A percentile compares a stretch with the other conserved stretches of the same genome.
Conservation (phyloP, 2,329 filamentous ascomycete species). For the Neopestalotiopsis sp. region DNA sequence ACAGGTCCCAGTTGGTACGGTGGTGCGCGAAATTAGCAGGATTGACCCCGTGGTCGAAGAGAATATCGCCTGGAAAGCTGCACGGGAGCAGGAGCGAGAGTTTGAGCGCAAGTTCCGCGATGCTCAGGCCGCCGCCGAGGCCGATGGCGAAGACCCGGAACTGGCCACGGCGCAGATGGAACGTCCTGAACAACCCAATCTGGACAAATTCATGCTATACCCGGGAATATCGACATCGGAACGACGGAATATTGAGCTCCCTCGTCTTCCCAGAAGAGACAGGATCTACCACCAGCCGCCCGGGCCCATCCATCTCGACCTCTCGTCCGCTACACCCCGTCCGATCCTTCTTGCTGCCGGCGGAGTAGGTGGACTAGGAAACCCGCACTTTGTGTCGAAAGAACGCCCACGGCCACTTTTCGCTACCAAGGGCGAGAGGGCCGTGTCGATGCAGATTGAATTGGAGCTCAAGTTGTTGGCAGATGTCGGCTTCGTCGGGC, state of each 20-base stretch:
- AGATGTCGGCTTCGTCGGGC: constrained; percentile 90
- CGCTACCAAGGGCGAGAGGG: constrained; percentile 83
- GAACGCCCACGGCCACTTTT: constrained; percentile 80
- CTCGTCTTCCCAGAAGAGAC: constrained; percentile 56
- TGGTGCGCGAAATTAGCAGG: constrained; percentile 82
- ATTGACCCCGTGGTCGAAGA: constrained; percentile 79
- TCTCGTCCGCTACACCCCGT: constrained; percentile 77
- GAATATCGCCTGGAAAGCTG: constrained; percentile 39
- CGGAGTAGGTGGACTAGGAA: constrained; percentile 87
- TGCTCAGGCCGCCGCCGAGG: constrained; percentile 43
- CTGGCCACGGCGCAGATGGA: constrained; percentile 25
- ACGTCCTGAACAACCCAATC: constrained; percentile 44
- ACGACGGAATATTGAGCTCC: constrained; percentile 58
- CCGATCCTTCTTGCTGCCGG: constrained; percentile 88
- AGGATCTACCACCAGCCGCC: constrained; percentile 70
- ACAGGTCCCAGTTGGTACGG: constrained; percentile 89
- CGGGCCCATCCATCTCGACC: constrained; percentile 74
- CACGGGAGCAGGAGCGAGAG: constrained; percentile 41
- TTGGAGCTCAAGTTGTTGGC: constrained; percentile 94
- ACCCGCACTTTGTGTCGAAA: constrained; percentile 87
- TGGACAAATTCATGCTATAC: constrained; percentile 85
- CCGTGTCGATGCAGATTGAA: constrained; percentile 79
- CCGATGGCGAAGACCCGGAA: constrained; percentile 47
- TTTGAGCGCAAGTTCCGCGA: constrained; percentile 32
- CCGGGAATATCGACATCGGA: constrained; percentile 76